Evolutionary conservation across 345 rosid genomes (phyloP), one percentile per base, ranked within the genome.

Genomic region (Eucalyptus erythrocorys): DNA sequence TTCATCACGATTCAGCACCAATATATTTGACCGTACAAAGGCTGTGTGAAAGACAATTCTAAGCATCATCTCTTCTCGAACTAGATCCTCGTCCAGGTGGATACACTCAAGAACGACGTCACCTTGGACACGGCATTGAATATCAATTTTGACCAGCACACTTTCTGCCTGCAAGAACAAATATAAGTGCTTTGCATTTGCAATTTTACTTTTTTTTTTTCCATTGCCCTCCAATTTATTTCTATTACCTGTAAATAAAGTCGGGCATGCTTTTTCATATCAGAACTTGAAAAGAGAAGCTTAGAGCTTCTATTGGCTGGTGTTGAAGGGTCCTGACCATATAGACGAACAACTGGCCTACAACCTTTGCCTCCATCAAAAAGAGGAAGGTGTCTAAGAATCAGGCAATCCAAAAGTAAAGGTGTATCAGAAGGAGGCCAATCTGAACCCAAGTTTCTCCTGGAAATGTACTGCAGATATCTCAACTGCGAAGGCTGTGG

Each of bases 361-460:
- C 97, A 98, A 64, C 98, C 97, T 89, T 91, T 93, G 40, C 93
- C 94, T 87, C 96, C 97, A 80, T 94, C 97, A 87, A 94, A 95
- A 89, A 90, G 88, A 26, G 99, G 99, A 91, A 97, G 95, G 90
- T 93, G 91, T 91, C 97, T 95, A 71, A 98, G 94, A 90, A 95
- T 98, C 91, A 98, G 90, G 85, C 97, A 98, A 92, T 97, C 98
- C 89, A 98, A 90, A 93, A 95, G 92, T 87, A 98, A 93, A 86
- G 99, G 99, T 3, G 96, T 96, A 90, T 95, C 99, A 24, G 97
- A 92, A 43, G 99, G 99, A 92, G 99, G 99, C 99, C 99, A 96
- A 81, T 96, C 99, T 90, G 97, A 90, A 88, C 97, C 94, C 90
- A 97, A 89, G 90, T 93, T 97, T 91, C 99, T 94, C 93, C 99